Evolutionary conservation across 116 monocot species (phyloP), one percentile per base, ranked within the genome.

Genomic region (Zostera marina): DNA sequence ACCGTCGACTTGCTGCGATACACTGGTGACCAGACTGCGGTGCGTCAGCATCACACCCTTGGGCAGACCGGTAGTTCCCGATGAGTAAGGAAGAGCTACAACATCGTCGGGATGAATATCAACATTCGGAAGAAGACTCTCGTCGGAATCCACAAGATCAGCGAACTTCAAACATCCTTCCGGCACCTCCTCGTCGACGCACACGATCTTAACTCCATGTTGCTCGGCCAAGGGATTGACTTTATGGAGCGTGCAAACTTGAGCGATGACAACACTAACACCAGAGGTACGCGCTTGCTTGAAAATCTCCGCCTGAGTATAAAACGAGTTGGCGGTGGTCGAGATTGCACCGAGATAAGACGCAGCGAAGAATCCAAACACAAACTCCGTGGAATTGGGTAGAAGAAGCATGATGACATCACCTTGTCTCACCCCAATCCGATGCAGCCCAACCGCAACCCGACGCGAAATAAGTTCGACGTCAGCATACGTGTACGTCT

Each of bases 21-120:
- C 70, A 63, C 73, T 76, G 2, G 76, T 73, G 14, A 81, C 70
- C 15, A 76, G 73, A 38, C 63, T 53, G n/a, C 66, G 53, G 67
- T 81, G 81, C 8, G 76, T 76, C 39, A 81, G 42, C 81, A 81
- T 81, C 19, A 76, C 81, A 3, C 81, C 81, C 44, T 81, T 81
- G 2, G 81, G 81, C 14, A 81, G 52, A 38, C 81, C 81, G 4
- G 81, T 81, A 11, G 81, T 81, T 9, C 81, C 81, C 7, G 81
- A 81, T 15, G 76, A 76, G 76, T 63, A 81, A 1, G 81, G 81
- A 59, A 81, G 67, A 15, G 81, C 73, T 39, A 76, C 81, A 43
- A 73, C 76, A 63, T 73, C 81, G 22, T 73, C 68, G n/a, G 77
- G 61, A 4, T 66, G 9, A 19, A 81, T 74, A 10, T 63, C 63